phyloP scores from a whole-genome alignment of 106 monocot species.

The Acanthochlamys bracteata region DNA sequence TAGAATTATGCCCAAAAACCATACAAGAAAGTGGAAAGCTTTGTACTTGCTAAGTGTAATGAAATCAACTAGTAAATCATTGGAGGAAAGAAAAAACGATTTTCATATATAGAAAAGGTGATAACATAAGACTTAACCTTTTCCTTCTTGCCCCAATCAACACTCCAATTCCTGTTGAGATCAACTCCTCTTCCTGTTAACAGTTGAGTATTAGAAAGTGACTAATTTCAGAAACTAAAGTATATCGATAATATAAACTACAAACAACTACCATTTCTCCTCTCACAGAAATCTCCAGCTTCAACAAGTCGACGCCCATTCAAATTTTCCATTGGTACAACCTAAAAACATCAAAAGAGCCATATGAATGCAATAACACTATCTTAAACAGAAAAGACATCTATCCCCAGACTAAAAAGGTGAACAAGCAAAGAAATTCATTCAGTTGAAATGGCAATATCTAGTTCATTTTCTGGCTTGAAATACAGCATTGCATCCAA shows the following conservation, averaged over 20 bases:
- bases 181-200: slow-evolving; percentile 93
- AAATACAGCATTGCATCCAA: too few relatives aligned
- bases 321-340: slow-evolving; percentile 96
- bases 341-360: slow-evolving; percentile 19
- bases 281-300: slow-evolving; percentile 83
- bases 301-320: slow-evolving; percentile 90
- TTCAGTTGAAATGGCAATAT: too few relatives aligned
- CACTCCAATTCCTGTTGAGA: slow-evolving; percentile 97
- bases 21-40: too few relatives aligned
- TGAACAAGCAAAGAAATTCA: too few relatives aligned
- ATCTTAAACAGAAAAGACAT: not conserved
- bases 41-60: too few relatives aligned
- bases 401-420: too few relatives aligned
- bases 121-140: slow-evolving; percentile 37
- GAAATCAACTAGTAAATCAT: too few relatives aligned
- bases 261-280: slow-evolving; percentile 69
- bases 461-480: too few relatives aligned
- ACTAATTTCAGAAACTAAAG: too few relatives aligned
- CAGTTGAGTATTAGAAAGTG: not conserved
- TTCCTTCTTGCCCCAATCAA: slow-evolving; percentile 98
- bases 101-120: not conserved
- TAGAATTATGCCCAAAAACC: too few relatives aligned
- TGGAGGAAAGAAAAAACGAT: slow-evolving; percentile 1
- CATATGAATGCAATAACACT: too few relatives aligned
- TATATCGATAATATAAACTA: not conserved